Conservation (phyloP, 768 basidiomycete species). For the Russula dissimulans region DNA sequence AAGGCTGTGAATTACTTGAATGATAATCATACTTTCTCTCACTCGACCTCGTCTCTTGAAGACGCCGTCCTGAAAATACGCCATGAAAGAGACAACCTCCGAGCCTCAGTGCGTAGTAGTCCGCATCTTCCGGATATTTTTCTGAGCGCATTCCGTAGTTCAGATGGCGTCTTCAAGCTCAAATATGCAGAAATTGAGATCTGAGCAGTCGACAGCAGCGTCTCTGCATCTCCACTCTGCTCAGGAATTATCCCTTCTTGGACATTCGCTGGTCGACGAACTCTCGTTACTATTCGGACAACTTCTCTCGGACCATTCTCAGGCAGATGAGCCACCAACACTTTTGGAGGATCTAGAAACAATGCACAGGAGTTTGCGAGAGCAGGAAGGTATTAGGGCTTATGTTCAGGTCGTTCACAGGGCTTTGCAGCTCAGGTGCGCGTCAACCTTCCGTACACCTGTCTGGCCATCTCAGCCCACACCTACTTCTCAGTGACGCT, state of each 20-base stretch:
- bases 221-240: slow-evolving; percentile 49
- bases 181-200: slow-evolving; percentile 38
- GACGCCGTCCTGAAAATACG: slow-evolving; percentile 39
- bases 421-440: slow-evolving; percentile 62
- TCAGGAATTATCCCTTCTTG: slow-evolving; percentile 63
- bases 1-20: slow-evolving; percentile 36
- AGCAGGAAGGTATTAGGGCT: slow-evolving; percentile 63
- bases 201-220: slow-evolving; percentile 39
- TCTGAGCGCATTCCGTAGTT: slow-evolving; percentile 38
- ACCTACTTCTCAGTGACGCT: slow-evolving; percentile 37
- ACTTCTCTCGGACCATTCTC: slow-evolving; percentile 48
- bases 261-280: slow-evolving; percentile 74
- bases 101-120: slow-evolving; percentile 24
- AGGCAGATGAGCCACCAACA: slow-evolving; percentile 43
- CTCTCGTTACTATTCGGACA: slow-evolving; percentile 56
- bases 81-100: slow-evolving; percentile 22
- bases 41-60: slow-evolving; percentile 31
- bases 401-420: slow-evolving; percentile 72
- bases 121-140: slow-evolving; percentile 7
- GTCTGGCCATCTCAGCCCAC: not conserved
- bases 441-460: not conserved
- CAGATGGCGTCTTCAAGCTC: slow-evolving; percentile 50
- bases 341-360: slow-evolving; percentile 77
- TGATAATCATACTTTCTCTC: slow-evolving; percentile 35
- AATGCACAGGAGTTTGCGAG: slow-evolving; percentile 65